These are phyloP conservation scores for Fraxinus albicans DNA, from an alignment of 305 asterid genomes.

Conservation along the genomic window DNA sequence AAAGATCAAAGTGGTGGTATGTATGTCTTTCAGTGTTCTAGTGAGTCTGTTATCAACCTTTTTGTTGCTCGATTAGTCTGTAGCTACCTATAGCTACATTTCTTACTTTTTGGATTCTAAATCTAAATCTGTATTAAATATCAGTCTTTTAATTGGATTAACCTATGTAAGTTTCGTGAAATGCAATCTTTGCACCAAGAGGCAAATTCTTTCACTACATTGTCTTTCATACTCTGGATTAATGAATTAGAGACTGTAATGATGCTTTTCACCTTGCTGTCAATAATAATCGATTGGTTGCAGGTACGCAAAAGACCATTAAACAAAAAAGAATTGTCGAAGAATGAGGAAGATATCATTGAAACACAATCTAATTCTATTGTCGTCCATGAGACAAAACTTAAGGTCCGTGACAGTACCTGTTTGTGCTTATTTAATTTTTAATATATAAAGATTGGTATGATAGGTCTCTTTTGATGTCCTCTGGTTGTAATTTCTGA, in stretches of 20 bases:
- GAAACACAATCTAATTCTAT: conserved; percentile 72
- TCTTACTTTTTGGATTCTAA: background rate
- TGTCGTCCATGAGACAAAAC: conserved; percentile 88
- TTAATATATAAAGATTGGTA: background rate
- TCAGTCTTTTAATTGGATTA: background rate
- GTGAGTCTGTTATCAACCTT: conserved; percentile 8
- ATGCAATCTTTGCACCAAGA: conserved; percentile 1
- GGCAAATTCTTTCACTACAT: background rate
- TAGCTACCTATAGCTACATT: background rate
- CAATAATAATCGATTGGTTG: conserved; percentile 15
- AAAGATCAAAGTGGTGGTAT: conserved; percentile 97
- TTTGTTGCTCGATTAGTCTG: conserved; percentile 5
- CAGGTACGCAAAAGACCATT: conserved; percentile 96
- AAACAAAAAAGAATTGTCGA: conserved; percentile 80
- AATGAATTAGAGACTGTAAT: background rate
- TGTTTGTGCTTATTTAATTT: background rate
- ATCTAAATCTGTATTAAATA: background rate
- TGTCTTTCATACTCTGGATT: conserved; percentile 4
- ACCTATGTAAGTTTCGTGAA: background rate
- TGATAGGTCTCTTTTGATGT: background rate
- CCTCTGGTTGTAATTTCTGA: background rate
- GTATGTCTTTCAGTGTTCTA: conserved; percentile 25
- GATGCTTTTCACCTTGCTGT: conserved; percentile 9
- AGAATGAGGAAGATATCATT: conserved; percentile 90
- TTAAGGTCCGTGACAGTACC: conserved; percentile 51